These are phyloP conservation scores for Russula virescens DNA, from an alignment of 768 basidiomycete genomes.

Conservation along the genomic window DNA sequence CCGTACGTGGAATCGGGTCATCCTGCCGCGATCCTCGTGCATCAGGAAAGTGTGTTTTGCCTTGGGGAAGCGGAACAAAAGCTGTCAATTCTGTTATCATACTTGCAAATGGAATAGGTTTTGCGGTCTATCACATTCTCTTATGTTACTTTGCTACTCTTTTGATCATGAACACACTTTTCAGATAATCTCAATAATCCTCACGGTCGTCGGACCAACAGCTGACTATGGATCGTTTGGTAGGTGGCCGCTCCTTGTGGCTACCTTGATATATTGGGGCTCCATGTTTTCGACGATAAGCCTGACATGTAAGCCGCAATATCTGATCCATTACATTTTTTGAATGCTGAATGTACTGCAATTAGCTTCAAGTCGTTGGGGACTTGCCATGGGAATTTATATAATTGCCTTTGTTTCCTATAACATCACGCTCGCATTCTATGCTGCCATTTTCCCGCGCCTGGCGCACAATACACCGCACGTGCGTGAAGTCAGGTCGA, in stretches of 20 bases:
- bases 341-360: too few species aligned
- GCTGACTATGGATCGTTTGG: constrained; percentile 74
- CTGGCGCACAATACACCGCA: constrained; percentile 71
- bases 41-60: constrained; percentile 71
- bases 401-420: constrained; percentile 76
- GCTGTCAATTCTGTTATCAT: constrained; percentile 69
- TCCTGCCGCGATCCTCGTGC: constrained; percentile 51
- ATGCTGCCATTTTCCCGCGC: constrained; percentile 69
- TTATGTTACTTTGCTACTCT: background rate
- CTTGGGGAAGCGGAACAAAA: constrained; percentile 72
- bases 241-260: constrained; percentile 68
- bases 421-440: constrained; percentile 78
- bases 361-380: constrained; percentile 61
- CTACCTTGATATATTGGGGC: constrained; percentile 73
- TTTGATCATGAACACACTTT: background rate
- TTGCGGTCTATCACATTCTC: constrained; percentile 46
- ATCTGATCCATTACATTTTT: background rate
- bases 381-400: constrained; percentile 65
- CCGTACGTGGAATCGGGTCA: constrained; percentile 59
- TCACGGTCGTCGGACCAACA: constrained; percentile 67
- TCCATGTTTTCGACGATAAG: constrained; percentile 74
- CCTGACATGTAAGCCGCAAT: constrained; percentile 52
- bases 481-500: constrained; percentile 47
- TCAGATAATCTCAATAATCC: constrained; percentile 71
- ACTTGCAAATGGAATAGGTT: constrained; percentile 68